Percentiles rank a stretch among this genome's conserved stretches.
These are phyloP conservation scores for Jatropha multifida DNA, from an alignment of 441 rosid species.

Conservation along the genomic window DNA sequence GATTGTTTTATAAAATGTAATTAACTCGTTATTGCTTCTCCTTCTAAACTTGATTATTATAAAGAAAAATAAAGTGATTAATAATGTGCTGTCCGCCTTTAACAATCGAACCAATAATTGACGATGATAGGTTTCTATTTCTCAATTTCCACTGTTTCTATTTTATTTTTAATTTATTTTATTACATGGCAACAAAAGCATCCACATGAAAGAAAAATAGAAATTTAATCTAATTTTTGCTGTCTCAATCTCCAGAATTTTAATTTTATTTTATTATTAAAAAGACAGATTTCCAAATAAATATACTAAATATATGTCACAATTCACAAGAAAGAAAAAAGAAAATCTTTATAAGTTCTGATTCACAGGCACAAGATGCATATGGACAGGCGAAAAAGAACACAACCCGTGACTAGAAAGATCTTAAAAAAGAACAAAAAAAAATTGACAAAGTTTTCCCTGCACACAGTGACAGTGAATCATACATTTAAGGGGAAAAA, in stretches of 20 bases:
- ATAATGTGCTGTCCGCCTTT: background rate
- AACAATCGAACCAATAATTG: conserved; percentile 12
- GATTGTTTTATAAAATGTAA: too few species aligned
- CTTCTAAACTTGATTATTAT: too few species aligned
- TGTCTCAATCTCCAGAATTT: conserved; percentile 20
- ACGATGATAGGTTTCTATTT: background rate
- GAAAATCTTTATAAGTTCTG: background rate
- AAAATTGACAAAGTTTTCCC: conserved; percentile 15
- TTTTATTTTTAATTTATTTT: background rate
- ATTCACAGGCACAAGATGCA: conserved; percentile 20
- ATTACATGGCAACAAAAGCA: background rate
- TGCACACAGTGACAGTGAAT: conserved; percentile 20
- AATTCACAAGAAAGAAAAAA: background rate
- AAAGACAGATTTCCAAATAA: background rate
- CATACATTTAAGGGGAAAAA: conserved; percentile 23
- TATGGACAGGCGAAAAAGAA: background rate
- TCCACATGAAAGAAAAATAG: background rate
- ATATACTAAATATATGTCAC: background rate
- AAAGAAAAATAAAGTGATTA: background rate
- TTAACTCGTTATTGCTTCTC: too few species aligned
- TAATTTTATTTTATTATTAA: background rate
- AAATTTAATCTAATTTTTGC: background rate
- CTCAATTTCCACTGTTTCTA: background rate
- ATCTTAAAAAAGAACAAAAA: background rate
- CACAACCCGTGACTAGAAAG: conserved; percentile 19